Evolutionary conservation across 495 filamentous ascomycete genomes (phyloP).

Genomic region (Friedmanniomyces simplex): DNA sequence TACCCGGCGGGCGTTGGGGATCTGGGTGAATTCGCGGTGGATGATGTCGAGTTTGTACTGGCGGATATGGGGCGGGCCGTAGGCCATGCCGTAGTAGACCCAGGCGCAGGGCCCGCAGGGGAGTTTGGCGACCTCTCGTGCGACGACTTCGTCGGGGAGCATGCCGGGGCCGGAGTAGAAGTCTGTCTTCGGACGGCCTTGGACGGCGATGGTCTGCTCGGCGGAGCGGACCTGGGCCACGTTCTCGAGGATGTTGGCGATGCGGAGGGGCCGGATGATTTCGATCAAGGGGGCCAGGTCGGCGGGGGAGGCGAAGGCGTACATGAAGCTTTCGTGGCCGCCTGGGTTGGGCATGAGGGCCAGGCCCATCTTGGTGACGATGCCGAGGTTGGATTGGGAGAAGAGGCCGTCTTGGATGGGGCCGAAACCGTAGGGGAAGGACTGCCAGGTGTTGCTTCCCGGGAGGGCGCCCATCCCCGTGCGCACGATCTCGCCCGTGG

Average conservation of each 20-base stretch:
- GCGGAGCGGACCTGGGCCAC: constrained; percentile 42
- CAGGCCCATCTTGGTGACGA: constrained; percentile 51
- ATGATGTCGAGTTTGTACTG: constrained; percentile 37
- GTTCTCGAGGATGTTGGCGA: constrained; percentile 42
- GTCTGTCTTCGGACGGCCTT: constrained; percentile 31
- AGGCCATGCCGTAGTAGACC: constrained; percentile 47
- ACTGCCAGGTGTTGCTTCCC: constrained; percentile 37
- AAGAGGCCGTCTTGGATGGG: constrained; percentile 50
- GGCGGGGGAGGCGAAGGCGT: constrained; percentile 42
- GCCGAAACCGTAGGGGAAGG: constrained; percentile 47
- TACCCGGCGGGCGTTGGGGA: not conserved
- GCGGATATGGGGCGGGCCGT: constrained; percentile 39
- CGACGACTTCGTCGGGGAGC: constrained; percentile 28
- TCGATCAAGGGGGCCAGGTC: constrained; percentile 44
- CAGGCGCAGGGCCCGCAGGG: constrained; percentile 32
- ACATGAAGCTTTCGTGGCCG: constrained; percentile 40
- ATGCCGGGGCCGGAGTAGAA: constrained; percentile 35
- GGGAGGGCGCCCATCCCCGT: constrained; percentile 48
- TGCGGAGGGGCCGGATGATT: constrained; percentile 41
- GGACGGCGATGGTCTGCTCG: constrained; percentile 38
- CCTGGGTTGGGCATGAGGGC: constrained; percentile 45
- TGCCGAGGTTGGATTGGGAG: constrained; percentile 46
- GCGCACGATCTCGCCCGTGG: constrained; percentile 41
- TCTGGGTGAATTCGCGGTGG: constrained; percentile 23
- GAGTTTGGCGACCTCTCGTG: constrained; percentile 14